phyloP scores from a whole-genome alignment of 148 eudicot species.

The Drosera capensis region DNA sequence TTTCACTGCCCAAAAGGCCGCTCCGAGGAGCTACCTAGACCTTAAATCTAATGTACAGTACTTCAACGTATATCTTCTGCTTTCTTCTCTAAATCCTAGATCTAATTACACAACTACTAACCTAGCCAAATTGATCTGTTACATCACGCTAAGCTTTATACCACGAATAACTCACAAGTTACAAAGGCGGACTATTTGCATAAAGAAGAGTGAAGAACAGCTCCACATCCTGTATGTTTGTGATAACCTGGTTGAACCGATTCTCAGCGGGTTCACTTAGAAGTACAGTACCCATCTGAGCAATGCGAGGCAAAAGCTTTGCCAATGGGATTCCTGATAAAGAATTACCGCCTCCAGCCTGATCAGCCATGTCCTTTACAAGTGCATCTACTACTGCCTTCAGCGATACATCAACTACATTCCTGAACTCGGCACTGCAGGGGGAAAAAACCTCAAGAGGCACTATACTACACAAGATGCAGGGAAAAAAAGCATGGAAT shows the following conservation, averaged over 20 bases:
- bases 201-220: slow-evolving; percentile 81
- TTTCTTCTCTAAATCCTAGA: too few species aligned
- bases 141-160: too few species aligned
- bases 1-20: too few species aligned
- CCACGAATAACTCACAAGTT: too few species aligned
- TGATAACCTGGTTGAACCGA: slow-evolving; percentile 43
- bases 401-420: slow-evolving; percentile 52
- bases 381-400: slow-evolving; percentile 35
- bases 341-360: slow-evolving; percentile 28
- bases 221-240: slow-evolving; percentile 57
- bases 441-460: background rate
- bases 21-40: too few species aligned
- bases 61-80: too few species aligned
- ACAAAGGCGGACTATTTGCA: slow-evolving; percentile 24
- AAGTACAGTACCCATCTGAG: slow-evolving; percentile 40
- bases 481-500: background rate
- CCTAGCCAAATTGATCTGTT: too few species aligned
- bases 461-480: background rate
- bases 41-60: too few species aligned
- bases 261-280: slow-evolving; percentile 51
- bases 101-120: too few species aligned
- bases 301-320: slow-evolving; percentile 53
- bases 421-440: slow-evolving; percentile 66
- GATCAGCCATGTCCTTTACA: slow-evolving; percentile 40
- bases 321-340: slow-evolving; percentile 57